A percentile compares a stretch with the other conserved stretches of the same genome.
Conservation (phyloP, 495 filamentous ascomycete species). For the Aspergillus avenaceus region DNA sequence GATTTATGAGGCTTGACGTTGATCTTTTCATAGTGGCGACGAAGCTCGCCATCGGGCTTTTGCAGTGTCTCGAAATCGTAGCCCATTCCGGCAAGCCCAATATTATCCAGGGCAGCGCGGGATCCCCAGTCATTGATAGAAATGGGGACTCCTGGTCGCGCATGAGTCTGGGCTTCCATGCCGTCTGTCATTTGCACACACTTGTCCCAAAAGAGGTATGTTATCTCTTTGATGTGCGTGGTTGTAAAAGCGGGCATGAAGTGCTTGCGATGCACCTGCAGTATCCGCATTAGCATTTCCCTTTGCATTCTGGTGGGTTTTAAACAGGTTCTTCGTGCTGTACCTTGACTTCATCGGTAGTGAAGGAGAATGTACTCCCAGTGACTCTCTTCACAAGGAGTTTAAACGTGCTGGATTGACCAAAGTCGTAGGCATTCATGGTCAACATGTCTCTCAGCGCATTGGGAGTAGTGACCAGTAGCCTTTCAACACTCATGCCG, state of each 20-base stretch:
- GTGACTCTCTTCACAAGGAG: too few relatives aligned
- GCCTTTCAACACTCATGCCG: conserved; percentile 17
- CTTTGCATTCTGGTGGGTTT: too few relatives aligned
- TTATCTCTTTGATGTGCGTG: conserved; percentile 67
- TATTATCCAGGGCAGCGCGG: conserved; percentile 71
- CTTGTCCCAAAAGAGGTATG: conserved; percentile 68
- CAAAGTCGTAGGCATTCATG: conserved; percentile 20
- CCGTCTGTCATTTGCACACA: too few relatives aligned
- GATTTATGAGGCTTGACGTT: conserved; percentile 33
- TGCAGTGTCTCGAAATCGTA: conserved; percentile 65
- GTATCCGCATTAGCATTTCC: too few relatives aligned
- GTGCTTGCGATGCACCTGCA: conserved; percentile 53
- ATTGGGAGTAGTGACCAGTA: conserved; percentile 20
- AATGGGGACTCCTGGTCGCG: too few relatives aligned
- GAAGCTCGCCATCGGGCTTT: conserved; percentile 52
- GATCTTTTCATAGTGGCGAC: conserved; percentile 43
- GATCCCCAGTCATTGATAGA: conserved; percentile 37
- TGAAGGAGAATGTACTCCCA: too few relatives aligned
- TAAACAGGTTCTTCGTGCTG: too few relatives aligned
- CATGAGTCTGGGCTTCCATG: too few relatives aligned
- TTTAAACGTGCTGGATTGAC: conserved; percentile 18
- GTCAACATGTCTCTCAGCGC: conserved; percentile 19
- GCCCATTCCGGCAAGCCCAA: conserved; percentile 68
- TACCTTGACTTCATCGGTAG: too few relatives aligned
- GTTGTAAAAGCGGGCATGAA: conserved; percentile 69